Evolutionary conservation across 257 asterid species (phyloP), one percentile per base, ranked within the genome.

Genomic region (Solanum phureja): DNA sequence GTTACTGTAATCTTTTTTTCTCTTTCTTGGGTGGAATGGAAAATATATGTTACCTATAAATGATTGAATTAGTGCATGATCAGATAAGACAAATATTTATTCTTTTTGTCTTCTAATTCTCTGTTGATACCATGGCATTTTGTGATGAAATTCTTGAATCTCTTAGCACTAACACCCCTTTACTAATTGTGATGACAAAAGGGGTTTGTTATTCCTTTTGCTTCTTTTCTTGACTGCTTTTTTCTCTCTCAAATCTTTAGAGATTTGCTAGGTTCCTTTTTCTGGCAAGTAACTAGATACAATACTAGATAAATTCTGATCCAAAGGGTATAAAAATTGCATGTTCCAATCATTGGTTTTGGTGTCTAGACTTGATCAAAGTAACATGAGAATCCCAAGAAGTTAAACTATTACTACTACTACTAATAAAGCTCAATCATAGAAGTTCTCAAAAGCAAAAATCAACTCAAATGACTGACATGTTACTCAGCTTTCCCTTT

Each of bases 331-430:
- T 82, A 82, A 82, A 79, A 40, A 86, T 68, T 83, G 83, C 60
- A 88, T 91, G 92, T 86, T 88, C 91, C 90, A 89, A 87, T 89
- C 90, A 72, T 72, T 72, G 91, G 86, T 52, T 88, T 88, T 87
- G 90, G 91, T 87, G 91, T 89, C 87, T 87, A 19, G 83, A 86
- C 84, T 88, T 68, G 89, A 89, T 91, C 91, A 89, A 91, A 88
- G 89, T 66, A 71, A 89, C 88, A 85, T 88, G 89, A 90, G 92
- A 89, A 91, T 90, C 93, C 93, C 93, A 88, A 89, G 87, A 85
- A 34, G 60, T 81, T 77, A 72, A 68, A 37, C 79, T 74, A 89
- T 12, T 40, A 73, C 46, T 13, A 19, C 81, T 73, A 79, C 62
- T 75, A 16, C 9, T 52, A 16, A 16, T 16, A 89, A 87, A 83